Evolutionary conservation across 768 basidiomycete genomes (phyloP), one percentile per base, ranked within the genome.

Genomic region (Xerocomellus dryophilus): DNA sequence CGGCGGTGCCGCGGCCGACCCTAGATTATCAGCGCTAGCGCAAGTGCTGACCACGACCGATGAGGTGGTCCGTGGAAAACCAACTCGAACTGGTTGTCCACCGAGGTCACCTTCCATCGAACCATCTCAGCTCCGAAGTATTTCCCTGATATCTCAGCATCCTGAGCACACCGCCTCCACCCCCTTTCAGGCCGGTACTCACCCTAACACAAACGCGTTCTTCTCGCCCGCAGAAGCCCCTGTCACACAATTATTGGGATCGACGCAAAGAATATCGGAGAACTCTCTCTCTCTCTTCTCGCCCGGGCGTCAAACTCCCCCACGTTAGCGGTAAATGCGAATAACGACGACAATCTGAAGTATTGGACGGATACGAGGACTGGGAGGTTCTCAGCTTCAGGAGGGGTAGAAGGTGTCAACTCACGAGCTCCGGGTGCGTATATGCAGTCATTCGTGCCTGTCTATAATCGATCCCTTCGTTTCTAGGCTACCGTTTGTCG

Each of bases 101-200:
- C n/a, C n/a, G n/a, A n/a, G n/a, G 84, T 88, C 47, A 87, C 83
- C 14, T 98, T 97, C 77, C 93, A 98, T 68, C 85, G 96, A 7
- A 29, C 27, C 27, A 9, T 47, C 78, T 98, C 60, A 83, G 80
- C 52, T 78, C 80, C 3, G 91, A 94, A 71, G 86, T 68, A 71
- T 23, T 83, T 78, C 62, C 81, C n/a, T n/a, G n/a, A n/a, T n/a
- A n/a, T n/a, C n/a, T n/a, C n/a, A n/a, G n/a, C n/a, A n/a, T n/a
- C n/a, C n/a, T n/a, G n/a, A n/a, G n/a, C n/a, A n/a, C 21, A 41
- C 52, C 5, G 6, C 56, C 32, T 34, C 31, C n/a, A 36, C 34
- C 12, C 36, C 61, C 42, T 62, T 59, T 29, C 27, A 29, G 27
- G 23, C 23, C 5, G 23, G 5, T 23, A 23, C 23, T 43, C 66